These are phyloP conservation scores for Clavulina sp. DNA, from an alignment of 768 basidiomycete species.

Conservation along the genomic window DNA sequence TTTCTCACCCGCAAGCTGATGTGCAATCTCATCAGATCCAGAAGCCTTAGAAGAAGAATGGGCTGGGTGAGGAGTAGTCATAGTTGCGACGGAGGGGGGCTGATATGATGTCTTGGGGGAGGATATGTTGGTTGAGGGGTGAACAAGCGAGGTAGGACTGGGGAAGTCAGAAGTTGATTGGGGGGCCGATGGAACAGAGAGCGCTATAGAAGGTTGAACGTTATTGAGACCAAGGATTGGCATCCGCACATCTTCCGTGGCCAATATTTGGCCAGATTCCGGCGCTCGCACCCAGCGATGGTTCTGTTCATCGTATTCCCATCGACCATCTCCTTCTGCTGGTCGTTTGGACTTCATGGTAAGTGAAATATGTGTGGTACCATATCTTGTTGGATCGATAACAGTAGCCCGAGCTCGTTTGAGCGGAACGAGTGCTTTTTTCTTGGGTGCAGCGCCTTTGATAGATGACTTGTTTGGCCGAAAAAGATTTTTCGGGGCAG, in stretches of 20 bases:
- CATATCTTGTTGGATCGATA: conserved; percentile 61
- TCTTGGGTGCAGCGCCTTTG: conserved; percentile 26
- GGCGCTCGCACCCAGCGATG: background rate
- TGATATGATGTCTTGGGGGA: too few relatives aligned
- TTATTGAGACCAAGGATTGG: too few relatives aligned
- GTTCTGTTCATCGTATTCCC: background rate
- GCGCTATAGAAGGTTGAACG: too few relatives aligned
- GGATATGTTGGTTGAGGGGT: too few relatives aligned
- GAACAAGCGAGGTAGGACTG: too few relatives aligned
- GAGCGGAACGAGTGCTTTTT: conserved; percentile 32
- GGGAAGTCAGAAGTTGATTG: too few relatives aligned
- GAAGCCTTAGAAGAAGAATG: too few relatives aligned
- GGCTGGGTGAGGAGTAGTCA: too few relatives aligned
- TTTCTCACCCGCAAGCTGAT: background rate
- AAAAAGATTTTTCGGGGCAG: conserved; percentile 2
- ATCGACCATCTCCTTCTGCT: background rate
- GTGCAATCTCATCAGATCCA: background rate
- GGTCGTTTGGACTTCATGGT: background rate
- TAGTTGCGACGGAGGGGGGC: too few relatives aligned
- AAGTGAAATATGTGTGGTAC: conserved; percentile 39
- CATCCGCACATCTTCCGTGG: too few relatives aligned
- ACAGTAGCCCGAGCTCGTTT: conserved; percentile 39
- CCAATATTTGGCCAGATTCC: too few relatives aligned
- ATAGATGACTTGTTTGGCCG: conserved; percentile 7
- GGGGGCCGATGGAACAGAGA: too few relatives aligned